Evolutionary conservation across 345 rosid genomes (phyloP), one percentile per base, ranked within the genome.

Genomic region (Rhodamnia rubescens): DNA sequence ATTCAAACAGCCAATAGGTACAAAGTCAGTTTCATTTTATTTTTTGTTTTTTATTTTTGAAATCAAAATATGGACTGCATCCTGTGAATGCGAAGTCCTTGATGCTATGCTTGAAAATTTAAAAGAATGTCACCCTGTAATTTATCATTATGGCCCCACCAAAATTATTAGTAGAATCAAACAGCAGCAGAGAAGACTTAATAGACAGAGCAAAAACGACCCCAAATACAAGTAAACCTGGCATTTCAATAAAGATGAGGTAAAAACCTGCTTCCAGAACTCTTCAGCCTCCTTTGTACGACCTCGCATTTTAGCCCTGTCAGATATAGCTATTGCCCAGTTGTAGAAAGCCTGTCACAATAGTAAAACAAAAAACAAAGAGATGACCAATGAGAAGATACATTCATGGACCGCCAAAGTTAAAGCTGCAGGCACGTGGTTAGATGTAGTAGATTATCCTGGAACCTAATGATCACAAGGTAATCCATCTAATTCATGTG

Each of bases 271-370:
- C 91, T 93, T 92, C 99, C 99, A 98, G 57, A 96, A 87, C 92
- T 98, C 98, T 92, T 98, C 99, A 84, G 98, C 99, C 90, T 98
- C 99, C 92, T 96, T 98, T 80, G 99, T 98, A 86, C 98, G 98
- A 84, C 99, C 99, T 84, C 99, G 99, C 97, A 95, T 95, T 93
- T 95, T 98, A 82, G 99, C 99, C 88, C 99, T 91, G 89, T 98
- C 99, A 83, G 99, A 98, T 85, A 98, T 96, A 82, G 99, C 99
- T 87, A 98, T 98, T 56, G 99, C 99, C 99, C 99, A 98, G 84
- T 96, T 98, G 90, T 98, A 98, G 92, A 93, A 98, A 83, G 99
- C 99, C 99, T 98, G 87, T 75, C 88, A 91, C 88, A 85, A 69
- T 89, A 86, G 40, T 81, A 32, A 29, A 84, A 64, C 18, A 58